These are phyloP conservation scores for Botrytis aclada DNA, from an alignment of 2,329 filamentous ascomycete species.

Conservation along the genomic window DNA sequence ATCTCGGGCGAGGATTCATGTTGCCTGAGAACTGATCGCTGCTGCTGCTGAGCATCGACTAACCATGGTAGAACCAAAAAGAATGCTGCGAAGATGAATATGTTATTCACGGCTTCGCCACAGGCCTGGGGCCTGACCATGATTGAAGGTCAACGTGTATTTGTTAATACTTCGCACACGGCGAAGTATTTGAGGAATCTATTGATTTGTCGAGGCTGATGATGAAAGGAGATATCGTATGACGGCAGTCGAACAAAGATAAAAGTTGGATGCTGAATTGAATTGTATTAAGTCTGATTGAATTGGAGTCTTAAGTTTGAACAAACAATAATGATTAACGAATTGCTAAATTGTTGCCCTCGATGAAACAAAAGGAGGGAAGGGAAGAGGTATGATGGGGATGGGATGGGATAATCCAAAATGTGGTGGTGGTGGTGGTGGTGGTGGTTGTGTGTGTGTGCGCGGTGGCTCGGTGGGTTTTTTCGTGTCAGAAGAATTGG, in stretches of 20 bases:
- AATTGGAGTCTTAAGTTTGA: background rate
- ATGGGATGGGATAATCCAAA: conserved; percentile 3
- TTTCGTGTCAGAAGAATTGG: conserved; percentile 17
- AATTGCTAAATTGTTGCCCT: background rate
- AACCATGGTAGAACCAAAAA: conserved; percentile 57
- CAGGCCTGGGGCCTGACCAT: conserved; percentile 48
- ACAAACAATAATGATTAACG: background rate
- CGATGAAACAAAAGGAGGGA: conserved; percentile 8
- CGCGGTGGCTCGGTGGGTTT: conserved; percentile 1
- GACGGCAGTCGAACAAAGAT: conserved; percentile 6
- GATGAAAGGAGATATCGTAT: conserved; percentile 9
- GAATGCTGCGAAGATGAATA: conserved; percentile 52
- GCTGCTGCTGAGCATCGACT: conserved; percentile 64
- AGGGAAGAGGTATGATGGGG: background rate
- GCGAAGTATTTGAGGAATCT: conserved; percentile 27
- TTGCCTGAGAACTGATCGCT: conserved; percentile 39
- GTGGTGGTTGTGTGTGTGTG: background rate
- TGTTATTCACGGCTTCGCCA: conserved; percentile 52
- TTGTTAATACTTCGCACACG: conserved; percentile 26
- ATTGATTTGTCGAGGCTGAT: conserved; percentile 21
- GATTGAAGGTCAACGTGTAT: conserved; percentile 38
- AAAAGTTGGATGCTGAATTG: background rate
- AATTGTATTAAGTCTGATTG: background rate
- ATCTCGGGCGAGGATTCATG: conserved; percentile 36
- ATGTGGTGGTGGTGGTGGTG: background rate